Evolutionary conservation across 1,284 basidiomycete genomes (phyloP).

Genomic region (Pascua sp.): DNA sequence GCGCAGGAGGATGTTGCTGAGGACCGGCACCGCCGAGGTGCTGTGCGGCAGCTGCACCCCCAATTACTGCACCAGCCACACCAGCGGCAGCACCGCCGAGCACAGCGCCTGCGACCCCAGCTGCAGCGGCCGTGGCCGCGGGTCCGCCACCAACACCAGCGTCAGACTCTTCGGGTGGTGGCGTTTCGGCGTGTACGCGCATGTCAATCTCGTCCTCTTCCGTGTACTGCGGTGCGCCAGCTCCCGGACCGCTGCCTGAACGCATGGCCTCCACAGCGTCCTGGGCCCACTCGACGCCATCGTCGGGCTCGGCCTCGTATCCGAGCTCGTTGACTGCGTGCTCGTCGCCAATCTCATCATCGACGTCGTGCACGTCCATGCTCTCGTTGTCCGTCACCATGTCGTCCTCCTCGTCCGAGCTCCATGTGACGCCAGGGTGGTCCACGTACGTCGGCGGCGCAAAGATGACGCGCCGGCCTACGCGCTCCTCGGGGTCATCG

Average conservation of each 20-base stretch:
- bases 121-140: neutral
- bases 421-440: slow-evolving; percentile 58
- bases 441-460: slow-evolving; percentile 54
- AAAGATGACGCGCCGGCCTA: slow-evolving; percentile 48
- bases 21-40: too few species aligned
- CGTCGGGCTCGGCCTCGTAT: slow-evolving; percentile 51
- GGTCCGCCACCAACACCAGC: too few species aligned
- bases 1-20: neutral
- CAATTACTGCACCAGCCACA: too few species aligned
- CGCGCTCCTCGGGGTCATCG: slow-evolving; percentile 20
- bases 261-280: slow-evolving; percentile 47
- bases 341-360: slow-evolving; percentile 12
- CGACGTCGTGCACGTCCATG: slow-evolving; percentile 63
- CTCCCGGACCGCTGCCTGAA: neutral
- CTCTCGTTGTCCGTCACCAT: slow-evolving; percentile 51
- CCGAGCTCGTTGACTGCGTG: slow-evolving; percentile 12
- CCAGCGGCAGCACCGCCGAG: too few species aligned
- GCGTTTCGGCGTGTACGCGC: too few species aligned
- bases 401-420: slow-evolving; percentile 70
- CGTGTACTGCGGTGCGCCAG: too few species aligned
- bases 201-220: too few species aligned
- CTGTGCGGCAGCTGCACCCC: too few species aligned
- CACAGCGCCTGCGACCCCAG: neutral
- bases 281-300: slow-evolving; percentile 54
- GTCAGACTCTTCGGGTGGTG: too few species aligned